Conservation (phyloP, 1,284 basidiomycete genomes). For the Pseudomicrostroma phylloplanum region DNA sequence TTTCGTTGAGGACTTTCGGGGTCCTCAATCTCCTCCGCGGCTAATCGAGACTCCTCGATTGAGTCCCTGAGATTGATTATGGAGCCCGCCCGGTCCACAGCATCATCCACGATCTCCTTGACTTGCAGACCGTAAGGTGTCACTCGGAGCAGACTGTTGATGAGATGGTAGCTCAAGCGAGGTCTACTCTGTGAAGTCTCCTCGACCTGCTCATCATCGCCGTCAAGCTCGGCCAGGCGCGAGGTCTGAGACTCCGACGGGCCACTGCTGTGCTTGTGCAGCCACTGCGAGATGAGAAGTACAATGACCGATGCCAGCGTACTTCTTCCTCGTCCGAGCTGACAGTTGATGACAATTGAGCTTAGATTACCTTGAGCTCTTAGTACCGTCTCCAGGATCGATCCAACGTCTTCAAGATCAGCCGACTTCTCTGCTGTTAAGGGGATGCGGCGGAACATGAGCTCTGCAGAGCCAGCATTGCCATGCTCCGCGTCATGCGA, state of each 20-base stretch:
- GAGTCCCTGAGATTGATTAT: constrained; percentile 77
- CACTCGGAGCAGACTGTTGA: constrained; percentile 73
- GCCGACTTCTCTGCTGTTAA: constrained; percentile 66
- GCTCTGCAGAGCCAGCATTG: constrained; percentile 55
- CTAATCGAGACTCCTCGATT: constrained; percentile 72
- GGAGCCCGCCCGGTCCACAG: constrained; percentile 70
- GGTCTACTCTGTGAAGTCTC: background rate
- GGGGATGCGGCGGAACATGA: constrained; percentile 78
- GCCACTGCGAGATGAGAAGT: constrained; percentile 79
- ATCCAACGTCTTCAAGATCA: constrained; percentile 49
- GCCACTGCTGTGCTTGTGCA: constrained; percentile 53
- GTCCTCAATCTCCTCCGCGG: constrained; percentile 70
- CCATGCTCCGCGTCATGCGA: background rate
- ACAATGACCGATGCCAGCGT: constrained; percentile 83
- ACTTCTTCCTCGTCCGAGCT: constrained; percentile 88
- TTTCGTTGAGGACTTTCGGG: constrained; percentile 70
- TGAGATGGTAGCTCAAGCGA: constrained; percentile 59
- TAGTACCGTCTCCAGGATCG: constrained; percentile 70
- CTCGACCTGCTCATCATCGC: background rate
- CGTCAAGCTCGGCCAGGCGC: background rate
- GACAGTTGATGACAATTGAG: constrained; percentile 92
- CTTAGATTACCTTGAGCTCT: constrained; percentile 58
- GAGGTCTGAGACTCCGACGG: background rate
- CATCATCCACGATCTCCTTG: constrained; percentile 80
- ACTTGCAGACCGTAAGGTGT: constrained; percentile 80